phyloP scores from a whole-genome alignment of 2,329 filamentous ascomycete genomes.

The Xylaria sp. region DNA sequence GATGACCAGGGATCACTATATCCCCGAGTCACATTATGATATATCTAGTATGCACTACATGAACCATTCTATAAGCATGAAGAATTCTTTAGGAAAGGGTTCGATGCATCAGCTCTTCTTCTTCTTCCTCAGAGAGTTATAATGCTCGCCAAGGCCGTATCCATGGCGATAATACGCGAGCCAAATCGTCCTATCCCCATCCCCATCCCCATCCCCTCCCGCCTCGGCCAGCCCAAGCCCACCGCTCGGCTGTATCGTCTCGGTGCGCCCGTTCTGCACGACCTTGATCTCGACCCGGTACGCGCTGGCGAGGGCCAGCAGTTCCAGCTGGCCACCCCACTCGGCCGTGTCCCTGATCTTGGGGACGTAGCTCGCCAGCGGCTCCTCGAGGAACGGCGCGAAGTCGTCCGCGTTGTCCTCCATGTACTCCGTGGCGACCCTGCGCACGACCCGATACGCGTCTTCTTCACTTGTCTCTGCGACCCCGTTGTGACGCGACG shows the following conservation, averaged over 20 bases:
- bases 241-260: conserved; percentile 71
- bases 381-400: conserved; percentile 85
- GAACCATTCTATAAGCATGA: not conserved
- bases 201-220: conserved; percentile 45
- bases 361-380: conserved; percentile 74
- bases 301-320: conserved; percentile 82
- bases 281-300: conserved; percentile 86
- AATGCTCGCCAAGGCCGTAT: conserved; percentile 95
- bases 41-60: not conserved
- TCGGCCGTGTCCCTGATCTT: conserved; percentile 89
- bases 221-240: conserved; percentile 47
- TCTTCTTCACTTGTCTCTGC: too few relatives aligned
- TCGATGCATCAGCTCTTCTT: conserved; percentile 39
- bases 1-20: not conserved
- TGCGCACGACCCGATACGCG: conserved; percentile 75
- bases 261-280: conserved; percentile 83
- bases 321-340: conserved; percentile 94
- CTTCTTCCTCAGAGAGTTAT: conserved; percentile 80
- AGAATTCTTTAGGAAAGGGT: not conserved
- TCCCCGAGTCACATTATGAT: not conserved
- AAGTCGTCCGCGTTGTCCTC: conserved; percentile 80
- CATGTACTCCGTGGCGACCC: conserved; percentile 82
- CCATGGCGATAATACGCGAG: conserved; percentile 94
- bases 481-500: too few relatives aligned
- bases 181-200: conserved; percentile 72